These are phyloP conservation scores for Suillus ampliporus DNA, from an alignment of 768 basidiomycete species.

Conservation along the genomic window DNA sequence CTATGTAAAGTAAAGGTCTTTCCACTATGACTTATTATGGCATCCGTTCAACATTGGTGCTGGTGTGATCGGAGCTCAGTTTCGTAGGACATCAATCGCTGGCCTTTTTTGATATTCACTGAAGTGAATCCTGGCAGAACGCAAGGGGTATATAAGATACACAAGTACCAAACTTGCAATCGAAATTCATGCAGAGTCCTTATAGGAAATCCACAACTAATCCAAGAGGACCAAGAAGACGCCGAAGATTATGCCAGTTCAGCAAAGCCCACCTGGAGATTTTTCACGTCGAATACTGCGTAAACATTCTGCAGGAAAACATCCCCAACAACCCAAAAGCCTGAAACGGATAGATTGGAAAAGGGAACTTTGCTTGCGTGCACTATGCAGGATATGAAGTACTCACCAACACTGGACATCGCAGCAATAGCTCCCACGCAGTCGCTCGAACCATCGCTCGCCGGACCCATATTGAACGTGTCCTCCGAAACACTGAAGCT, in stretches of 20 bases:
- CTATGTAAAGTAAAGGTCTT: too few species aligned
- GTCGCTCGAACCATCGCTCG: conserved; percentile 32
- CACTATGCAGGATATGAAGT: background rate
- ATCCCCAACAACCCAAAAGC: conserved; percentile 40
- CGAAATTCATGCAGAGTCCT: background rate
- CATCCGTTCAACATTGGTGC: background rate
- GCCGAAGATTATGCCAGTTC: conserved; percentile 27
- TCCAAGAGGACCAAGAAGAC: background rate
- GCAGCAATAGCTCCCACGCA: conserved; percentile 45
- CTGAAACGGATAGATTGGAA: conserved; percentile 18
- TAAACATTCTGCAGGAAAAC: conserved; percentile 42
- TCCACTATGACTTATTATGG: too few species aligned
- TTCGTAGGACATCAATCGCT: background rate
- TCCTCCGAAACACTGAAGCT: conserved; percentile 42
- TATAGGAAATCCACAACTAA: background rate
- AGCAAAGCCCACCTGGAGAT: conserved; percentile 50
- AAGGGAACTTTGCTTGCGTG: background rate
- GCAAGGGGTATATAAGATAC: background rate
- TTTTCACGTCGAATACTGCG: conserved; percentile 31
- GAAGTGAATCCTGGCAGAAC: background rate
- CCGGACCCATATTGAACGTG: conserved; percentile 49
- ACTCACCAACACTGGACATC: conserved; percentile 8
- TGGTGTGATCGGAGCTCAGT: background rate
- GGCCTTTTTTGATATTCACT: background rate
- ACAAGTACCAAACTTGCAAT: background rate